phyloP scores from a whole-genome alignment of 805 yeast species.

The Schwanniomyces pseudopolymorphus region DNA sequence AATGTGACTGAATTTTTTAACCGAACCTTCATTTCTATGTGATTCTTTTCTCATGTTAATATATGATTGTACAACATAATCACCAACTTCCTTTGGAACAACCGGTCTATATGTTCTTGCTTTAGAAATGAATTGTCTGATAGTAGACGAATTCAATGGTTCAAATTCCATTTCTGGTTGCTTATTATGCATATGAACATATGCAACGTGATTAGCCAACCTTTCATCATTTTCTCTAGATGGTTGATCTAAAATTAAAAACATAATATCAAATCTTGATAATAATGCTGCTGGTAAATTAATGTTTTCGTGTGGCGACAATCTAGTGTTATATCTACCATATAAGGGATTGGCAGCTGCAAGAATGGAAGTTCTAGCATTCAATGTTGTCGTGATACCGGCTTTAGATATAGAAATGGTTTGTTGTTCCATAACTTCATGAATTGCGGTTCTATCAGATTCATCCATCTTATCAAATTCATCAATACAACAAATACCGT shows the following conservation, averaged over 20 bases:
- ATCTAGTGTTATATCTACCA: slow-evolving; percentile 87
- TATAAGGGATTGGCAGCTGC: slow-evolving; percentile 99
- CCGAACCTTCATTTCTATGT: slow-evolving; percentile 72
- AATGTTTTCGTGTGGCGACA: slow-evolving; percentile 93
- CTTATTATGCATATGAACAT: slow-evolving; percentile 87
- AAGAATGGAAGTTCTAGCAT: slow-evolving; percentile 90
- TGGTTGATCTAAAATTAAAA: slow-evolving; percentile 83
- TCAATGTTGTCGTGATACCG: slow-evolving; percentile 92
- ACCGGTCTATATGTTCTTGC: slow-evolving; percentile 86
- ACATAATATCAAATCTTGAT: slow-evolving; percentile 91
- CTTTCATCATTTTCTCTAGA: slow-evolving; percentile 75
- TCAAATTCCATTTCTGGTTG: slow-evolving; percentile 78
- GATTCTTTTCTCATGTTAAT: slow-evolving; percentile 92
- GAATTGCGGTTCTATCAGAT: slow-evolving; percentile 93
- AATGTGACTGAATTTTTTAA: slow-evolving; percentile 81
- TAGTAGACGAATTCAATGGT: slow-evolving; percentile 75
- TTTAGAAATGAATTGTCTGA: slow-evolving; percentile 83
- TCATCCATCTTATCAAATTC: slow-evolving; percentile 99
- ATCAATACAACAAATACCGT: slow-evolving; percentile 97
- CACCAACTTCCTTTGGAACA: slow-evolving; percentile 80
- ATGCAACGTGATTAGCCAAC: slow-evolving; percentile 91
- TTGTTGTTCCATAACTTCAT: slow-evolving; percentile 99
- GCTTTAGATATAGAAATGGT: slow-evolving; percentile 97
- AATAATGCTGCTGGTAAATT: slow-evolving; percentile 94
- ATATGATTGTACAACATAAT: slow-evolving; percentile 81